These are phyloP conservation scores for Elaeis oleifera DNA, from an alignment of 202 grass and related monocot species.

Conservation along the genomic window DNA sequence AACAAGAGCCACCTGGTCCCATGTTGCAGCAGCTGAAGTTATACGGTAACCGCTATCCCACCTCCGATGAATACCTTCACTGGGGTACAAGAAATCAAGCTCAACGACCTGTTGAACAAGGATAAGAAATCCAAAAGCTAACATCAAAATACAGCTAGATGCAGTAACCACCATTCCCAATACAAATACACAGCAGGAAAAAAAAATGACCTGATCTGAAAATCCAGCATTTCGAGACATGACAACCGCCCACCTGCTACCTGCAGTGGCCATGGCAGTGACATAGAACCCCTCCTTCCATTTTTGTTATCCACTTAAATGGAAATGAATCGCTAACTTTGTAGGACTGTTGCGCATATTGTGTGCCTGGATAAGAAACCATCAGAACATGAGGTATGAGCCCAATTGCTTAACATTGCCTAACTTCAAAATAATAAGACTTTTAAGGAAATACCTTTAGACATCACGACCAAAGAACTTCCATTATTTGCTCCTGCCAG, in stretches of 20 bases:
- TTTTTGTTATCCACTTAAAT: conserved; percentile 97
- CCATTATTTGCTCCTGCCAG: conserved; percentile 67
- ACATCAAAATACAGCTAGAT: neutral
- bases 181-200: neutral
- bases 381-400: conserved; percentile 22
- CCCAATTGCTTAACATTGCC: conserved; percentile 15
- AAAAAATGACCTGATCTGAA: conserved; percentile 64
- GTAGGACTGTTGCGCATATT: conserved; percentile 94
- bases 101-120: conserved; percentile 61
- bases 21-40: conserved; percentile 81
- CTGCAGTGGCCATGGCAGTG: conserved; percentile 93
- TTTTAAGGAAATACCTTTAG: conserved; percentile 59
- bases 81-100: conserved; percentile 95
- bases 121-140: neutral
- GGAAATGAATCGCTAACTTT: conserved; percentile 99
- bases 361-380: conserved; percentile 56
- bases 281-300: conserved; percentile 99
- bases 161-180: neutral
- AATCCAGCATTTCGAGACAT: conserved; percentile 95
- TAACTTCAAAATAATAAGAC: conserved; percentile 23
- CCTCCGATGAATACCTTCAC: conserved; percentile 86
- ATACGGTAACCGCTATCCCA: conserved; percentile 95
- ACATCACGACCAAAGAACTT: conserved; percentile 88
- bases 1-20: conserved; percentile 93
- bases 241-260: conserved; percentile 87